These are phyloP conservation scores for Chrysanthemum seticuspe DNA, from an alignment of 129 eudicot genomes.

Conservation along the genomic window DNA sequence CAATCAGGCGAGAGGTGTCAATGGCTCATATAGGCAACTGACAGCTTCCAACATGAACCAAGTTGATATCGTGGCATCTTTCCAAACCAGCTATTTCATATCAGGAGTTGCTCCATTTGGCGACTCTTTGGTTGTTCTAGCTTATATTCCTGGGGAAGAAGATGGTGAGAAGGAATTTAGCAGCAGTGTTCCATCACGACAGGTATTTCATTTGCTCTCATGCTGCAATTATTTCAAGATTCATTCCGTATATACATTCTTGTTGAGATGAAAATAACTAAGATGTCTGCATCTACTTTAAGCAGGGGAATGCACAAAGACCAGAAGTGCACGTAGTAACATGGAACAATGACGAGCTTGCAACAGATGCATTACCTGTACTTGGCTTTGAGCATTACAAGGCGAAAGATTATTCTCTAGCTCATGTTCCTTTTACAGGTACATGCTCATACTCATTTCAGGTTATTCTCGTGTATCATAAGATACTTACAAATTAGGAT, in stretches of 20 bases:
- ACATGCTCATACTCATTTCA: conserved; percentile 26
- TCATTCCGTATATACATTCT: neutral
- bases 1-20: conserved; percentile 57
- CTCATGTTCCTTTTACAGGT: conserved; percentile 93
- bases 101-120: conserved; percentile 98
- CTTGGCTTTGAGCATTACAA: conserved; percentile 94
- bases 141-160: conserved; percentile 90
- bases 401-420: conserved; percentile 90
- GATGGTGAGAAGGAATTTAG: conserved; percentile 91
- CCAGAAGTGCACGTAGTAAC: conserved; percentile 96
- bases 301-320: conserved; percentile 95
- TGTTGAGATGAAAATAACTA: conserved; percentile 16
- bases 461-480: conserved; percentile 15
- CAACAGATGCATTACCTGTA: conserved; percentile 91
- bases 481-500: conserved; percentile 32
- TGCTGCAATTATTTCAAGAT: conserved; percentile 11
- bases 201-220: conserved; percentile 48
- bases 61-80: conserved; percentile 97
- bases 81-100: conserved; percentile 90
- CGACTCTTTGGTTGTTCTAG: conserved; percentile 90
- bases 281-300: conserved; percentile 22
- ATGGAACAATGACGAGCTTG: conserved; percentile 92
- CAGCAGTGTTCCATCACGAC: conserved; percentile 70
- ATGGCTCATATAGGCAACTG: conserved; percentile 64
- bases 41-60: conserved; percentile 70